Evolutionary conservation across 2,329 filamentous ascomycete species (phyloP).

Genomic region (Ophiocordyceps camponoti-rufipedis): DNA sequence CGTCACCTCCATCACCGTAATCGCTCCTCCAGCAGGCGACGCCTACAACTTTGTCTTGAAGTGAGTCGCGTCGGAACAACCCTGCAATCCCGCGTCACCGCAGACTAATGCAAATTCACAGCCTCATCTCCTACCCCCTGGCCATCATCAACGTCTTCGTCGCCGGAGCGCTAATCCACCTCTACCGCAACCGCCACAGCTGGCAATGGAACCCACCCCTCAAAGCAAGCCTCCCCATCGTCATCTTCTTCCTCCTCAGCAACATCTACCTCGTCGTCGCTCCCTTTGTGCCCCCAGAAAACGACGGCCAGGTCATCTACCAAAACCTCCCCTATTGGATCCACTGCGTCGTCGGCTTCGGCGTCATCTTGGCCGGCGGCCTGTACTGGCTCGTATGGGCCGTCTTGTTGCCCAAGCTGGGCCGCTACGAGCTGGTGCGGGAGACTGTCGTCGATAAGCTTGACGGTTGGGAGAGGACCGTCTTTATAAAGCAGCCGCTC

Average conservation of each 20-base stretch:
- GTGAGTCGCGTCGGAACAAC: constrained; percentile 15
- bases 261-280: constrained; percentile 43
- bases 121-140: constrained; percentile 45
- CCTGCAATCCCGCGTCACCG: not conserved
- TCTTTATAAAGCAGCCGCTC: constrained; percentile 27
- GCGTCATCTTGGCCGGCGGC: constrained; percentile 30
- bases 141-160: constrained; percentile 39
- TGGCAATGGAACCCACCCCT: constrained; percentile 36
- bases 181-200: constrained; percentile 28
- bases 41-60: constrained; percentile 46
- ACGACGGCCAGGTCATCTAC: constrained; percentile 32
- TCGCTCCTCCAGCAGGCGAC: constrained; percentile 48
- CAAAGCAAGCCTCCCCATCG: constrained; percentile 32
- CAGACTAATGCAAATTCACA: constrained; percentile 7
- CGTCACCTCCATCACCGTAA: constrained; percentile 45
- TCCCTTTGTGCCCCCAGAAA: constrained; percentile 34
- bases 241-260: constrained; percentile 39
- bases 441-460: constrained; percentile 34
- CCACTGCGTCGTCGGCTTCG: constrained; percentile 38
- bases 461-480: constrained; percentile 44
- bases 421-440: constrained; percentile 35
- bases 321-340: constrained; percentile 35
- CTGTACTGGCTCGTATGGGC: constrained; percentile 40
- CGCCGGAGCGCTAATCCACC: constrained; percentile 30
- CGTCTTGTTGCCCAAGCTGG: constrained; percentile 29